These are phyloP conservation scores for Fragaria nilgerrensis DNA, from an alignment of 306 rosid species.

Conservation along the genomic window DNA sequence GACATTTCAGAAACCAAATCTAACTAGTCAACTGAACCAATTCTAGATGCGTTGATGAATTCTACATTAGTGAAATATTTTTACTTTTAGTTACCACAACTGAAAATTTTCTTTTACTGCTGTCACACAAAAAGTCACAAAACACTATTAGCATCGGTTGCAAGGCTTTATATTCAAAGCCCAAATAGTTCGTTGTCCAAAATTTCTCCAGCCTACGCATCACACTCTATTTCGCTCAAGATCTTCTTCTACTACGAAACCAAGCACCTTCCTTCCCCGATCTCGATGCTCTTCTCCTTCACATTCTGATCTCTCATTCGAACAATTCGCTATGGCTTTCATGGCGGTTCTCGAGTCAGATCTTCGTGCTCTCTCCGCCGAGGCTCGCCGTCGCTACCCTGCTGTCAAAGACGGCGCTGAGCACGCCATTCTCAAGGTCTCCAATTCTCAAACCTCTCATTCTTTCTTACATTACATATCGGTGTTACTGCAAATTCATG, in stretches of 20 bases:
- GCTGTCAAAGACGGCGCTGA: constrained; percentile 95
- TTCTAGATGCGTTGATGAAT: too few species aligned
- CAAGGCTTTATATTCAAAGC: not conserved
- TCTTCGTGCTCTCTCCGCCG: constrained; percentile 96
- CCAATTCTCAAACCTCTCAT: not conserved
- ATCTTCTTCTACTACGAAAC: constrained; percentile 27
- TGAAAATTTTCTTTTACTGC: too few species aligned
- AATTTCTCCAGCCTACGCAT: not conserved
- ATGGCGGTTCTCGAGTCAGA: constrained; percentile 98
- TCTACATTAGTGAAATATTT: too few species aligned
- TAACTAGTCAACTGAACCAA: too few species aligned
- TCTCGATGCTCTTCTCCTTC: constrained; percentile 12
- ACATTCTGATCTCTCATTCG: constrained; percentile 12
- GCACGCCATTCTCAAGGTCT: constrained; percentile 89
- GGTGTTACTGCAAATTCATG: not conserved
- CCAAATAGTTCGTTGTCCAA: not conserved
- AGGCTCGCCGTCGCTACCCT: constrained; percentile 98
- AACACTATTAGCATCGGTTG: too few species aligned
- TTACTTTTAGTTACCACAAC: too few species aligned
- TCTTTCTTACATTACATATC: not conserved
- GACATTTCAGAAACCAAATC: too few species aligned
- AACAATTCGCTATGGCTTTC: constrained; percentile 69
- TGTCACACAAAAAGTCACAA: too few species aligned
- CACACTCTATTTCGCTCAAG: constrained; percentile 16
- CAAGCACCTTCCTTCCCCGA: not conserved